Percentiles rank a stretch among this genome's conserved stretches.
phyloP scores from a whole-genome alignment of 495 filamentous ascomycete species.

The Tuber magnatum region DNA sequence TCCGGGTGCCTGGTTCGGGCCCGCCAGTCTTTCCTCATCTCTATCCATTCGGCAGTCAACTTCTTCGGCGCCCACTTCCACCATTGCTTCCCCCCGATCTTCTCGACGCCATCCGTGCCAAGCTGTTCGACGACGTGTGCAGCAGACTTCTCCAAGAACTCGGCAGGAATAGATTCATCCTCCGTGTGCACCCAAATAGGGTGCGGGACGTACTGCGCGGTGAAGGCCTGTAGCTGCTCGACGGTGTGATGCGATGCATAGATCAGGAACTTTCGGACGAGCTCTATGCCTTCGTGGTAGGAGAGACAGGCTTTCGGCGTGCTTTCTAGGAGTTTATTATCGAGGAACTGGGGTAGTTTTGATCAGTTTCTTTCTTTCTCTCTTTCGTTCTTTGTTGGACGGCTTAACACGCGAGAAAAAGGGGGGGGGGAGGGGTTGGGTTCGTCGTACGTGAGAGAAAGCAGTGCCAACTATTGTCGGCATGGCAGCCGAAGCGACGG shows the following conservation, averaged over 20 bases:
- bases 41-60: constrained; percentile 76
- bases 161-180: constrained; percentile 58
- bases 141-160: constrained; percentile 57
- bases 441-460: constrained; percentile 53
- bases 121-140: constrained; percentile 59
- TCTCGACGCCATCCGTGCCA: constrained; percentile 62
- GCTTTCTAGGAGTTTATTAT: constrained; percentile 63
- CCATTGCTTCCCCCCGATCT: constrained; percentile 77
- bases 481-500: constrained; percentile 55
- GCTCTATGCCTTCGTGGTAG: constrained; percentile 86
- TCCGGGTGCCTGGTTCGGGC: constrained; percentile 55
- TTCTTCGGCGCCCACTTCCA: constrained; percentile 73
- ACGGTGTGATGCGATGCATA: constrained; percentile 80
- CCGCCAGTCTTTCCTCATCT: constrained; percentile 78
- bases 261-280: constrained; percentile 74
- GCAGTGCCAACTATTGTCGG: constrained; percentile 61
- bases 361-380: constrained; percentile 12
- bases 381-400: constrained; percentile 4
- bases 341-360: constrained; percentile 57
- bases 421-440: not conserved
- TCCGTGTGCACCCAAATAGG: constrained; percentile 83
- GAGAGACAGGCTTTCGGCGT: constrained; percentile 81
- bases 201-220: constrained; percentile 77
- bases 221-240: constrained; percentile 87
- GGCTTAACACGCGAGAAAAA: not conserved